Conservation (phyloP, 768 basidiomycete genomes). For the Mycena galopus region DNA sequence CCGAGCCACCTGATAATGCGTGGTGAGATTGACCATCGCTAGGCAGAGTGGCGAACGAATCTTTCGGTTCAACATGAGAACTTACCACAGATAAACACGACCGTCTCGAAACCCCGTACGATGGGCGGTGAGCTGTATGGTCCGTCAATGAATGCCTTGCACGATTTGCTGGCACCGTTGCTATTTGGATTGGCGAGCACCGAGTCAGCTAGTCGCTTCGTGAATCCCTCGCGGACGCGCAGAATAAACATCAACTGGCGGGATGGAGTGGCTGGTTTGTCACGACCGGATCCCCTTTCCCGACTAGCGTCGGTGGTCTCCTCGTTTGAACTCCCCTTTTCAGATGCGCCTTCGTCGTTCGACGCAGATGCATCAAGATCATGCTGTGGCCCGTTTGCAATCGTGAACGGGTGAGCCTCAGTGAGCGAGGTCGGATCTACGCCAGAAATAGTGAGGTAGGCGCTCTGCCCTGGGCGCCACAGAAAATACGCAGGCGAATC, state of each 20-base stretch:
- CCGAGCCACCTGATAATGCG: slow-evolving; percentile 57
- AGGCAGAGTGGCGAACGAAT: no score
- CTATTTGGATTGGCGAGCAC: background rate
- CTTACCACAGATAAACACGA: slow-evolving; percentile 58
- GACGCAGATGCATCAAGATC: background rate
- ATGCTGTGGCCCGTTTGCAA: slow-evolving; percentile 35
- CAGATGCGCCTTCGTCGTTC: background rate
- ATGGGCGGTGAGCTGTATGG: slow-evolving; percentile 58
- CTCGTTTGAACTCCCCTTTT: background rate
- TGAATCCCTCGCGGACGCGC: slow-evolving; percentile 64
- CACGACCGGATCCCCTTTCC: background rate
- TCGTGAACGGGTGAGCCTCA: slow-evolving; percentile 64
- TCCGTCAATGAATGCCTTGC: slow-evolving; percentile 43
- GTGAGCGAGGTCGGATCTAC: slow-evolving; percentile 41
- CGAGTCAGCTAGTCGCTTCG: slow-evolving; percentile 50
- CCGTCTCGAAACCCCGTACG: slow-evolving; percentile 52
- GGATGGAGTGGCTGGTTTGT: no score
- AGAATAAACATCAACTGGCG: slow-evolving; percentile 61
- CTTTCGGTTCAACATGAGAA: no score
- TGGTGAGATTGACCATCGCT: no score
- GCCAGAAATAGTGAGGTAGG: slow-evolving; percentile 57
- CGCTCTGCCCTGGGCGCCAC: slow-evolving; percentile 58
- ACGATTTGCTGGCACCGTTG: background rate
- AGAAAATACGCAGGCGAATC: slow-evolving; percentile 45
- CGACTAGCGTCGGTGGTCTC: background rate